Conservation (phyloP, 1,139 yeast genomes). For the Sugiyamaella pinicola region DNA sequence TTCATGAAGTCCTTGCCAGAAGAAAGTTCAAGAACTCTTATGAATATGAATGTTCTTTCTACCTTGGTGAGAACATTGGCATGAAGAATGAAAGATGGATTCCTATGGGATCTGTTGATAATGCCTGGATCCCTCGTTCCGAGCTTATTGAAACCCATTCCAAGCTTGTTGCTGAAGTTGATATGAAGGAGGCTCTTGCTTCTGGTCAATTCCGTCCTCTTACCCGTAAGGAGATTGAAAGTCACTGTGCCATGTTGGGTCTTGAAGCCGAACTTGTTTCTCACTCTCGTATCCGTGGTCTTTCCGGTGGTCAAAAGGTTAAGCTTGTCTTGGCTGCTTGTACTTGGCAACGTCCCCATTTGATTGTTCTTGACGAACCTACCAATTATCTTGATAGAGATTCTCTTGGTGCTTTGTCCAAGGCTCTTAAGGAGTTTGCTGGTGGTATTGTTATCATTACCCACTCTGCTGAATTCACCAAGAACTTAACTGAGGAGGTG, state of each 20-base stretch:
- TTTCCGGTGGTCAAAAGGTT: slow-evolving; percentile 99
- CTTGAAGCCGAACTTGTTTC: slow-evolving; percentile 98
- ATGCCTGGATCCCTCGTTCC: slow-evolving; percentile 99
- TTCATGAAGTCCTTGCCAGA: slow-evolving; percentile 93
- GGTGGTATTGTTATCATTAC: slow-evolving; percentile 99
- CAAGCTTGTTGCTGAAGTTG: slow-evolving; percentile 99
- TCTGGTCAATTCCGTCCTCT: slow-evolving; percentile 99
- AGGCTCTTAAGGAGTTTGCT: slow-evolving; percentile 97
- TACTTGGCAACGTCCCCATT: slow-evolving; percentile 99
- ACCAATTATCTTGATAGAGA: slow-evolving; percentile 99
- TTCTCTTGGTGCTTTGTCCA: slow-evolving; percentile 98
- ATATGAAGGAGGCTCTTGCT: slow-evolving; percentile 99
- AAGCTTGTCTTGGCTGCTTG: slow-evolving; percentile 99
- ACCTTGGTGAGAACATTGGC: slow-evolving; percentile 96
- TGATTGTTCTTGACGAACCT: slow-evolving; percentile 94
- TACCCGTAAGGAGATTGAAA: slow-evolving; percentile 99
- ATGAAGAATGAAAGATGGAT: slow-evolving; percentile 99
- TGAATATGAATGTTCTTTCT: slow-evolving; percentile 98
- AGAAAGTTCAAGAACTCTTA: slow-evolving; percentile 99
- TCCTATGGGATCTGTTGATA: slow-evolving; percentile 99
- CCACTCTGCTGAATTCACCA: slow-evolving; percentile 99
- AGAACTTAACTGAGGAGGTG: slow-evolving; percentile 98
- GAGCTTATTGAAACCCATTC: slow-evolving; percentile 98
- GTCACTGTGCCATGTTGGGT: slow-evolving; percentile 98
- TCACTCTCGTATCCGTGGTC: slow-evolving; percentile 99